A percentile compares a stretch with the other conserved stretches of the same genome.
Evolutionary conservation across 2,329 filamentous ascomycete species (phyloP).

Genomic region (Aaosphaeria arxii): DNA sequence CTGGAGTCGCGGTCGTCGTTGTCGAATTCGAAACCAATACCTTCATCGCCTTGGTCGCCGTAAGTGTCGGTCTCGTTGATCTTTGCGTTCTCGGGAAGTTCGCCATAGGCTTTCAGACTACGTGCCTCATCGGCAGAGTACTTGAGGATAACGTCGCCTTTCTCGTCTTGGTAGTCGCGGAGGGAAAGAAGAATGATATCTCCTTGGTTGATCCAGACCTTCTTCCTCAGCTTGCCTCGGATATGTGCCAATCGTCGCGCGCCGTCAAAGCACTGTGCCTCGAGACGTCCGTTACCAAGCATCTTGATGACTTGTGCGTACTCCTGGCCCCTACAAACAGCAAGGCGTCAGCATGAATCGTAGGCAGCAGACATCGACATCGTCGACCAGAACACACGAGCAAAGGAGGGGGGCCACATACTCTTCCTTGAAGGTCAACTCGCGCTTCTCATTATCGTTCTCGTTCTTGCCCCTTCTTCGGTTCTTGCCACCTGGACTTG

Average conservation of each 20-base stretch:
- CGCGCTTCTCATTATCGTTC: conserved; percentile 93
- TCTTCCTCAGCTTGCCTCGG: conserved; percentile 97
- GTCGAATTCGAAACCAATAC: conserved; percentile 98
- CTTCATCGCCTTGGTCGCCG: conserved; percentile 83
- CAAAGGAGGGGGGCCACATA: conserved; percentile 28
- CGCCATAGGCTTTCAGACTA: conserved; percentile 92
- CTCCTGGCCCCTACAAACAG: conserved; percentile 43
- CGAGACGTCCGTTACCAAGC: conserved; percentile 91
- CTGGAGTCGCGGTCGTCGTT: conserved; percentile 71
- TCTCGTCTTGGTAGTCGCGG: conserved; percentile 91
- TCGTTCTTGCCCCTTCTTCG: conserved; percentile 98
- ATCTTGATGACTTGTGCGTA: conserved; percentile 91
- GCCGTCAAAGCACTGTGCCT: conserved; percentile 94
- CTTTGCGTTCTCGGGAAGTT: conserved; percentile 95
- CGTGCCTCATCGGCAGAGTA: conserved; percentile 85
- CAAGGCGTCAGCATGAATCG: conserved; percentile 1
- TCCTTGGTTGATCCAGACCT: conserved; percentile 94
- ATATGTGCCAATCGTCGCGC: conserved; percentile 80
- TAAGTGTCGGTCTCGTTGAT: conserved; percentile 99
- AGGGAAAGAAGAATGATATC: conserved; percentile 71
- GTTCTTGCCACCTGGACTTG: conserved; percentile 85
- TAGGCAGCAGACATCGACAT: too few species aligned
- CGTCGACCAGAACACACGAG: neutral
- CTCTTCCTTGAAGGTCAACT: conserved; percentile 98
- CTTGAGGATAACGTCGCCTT: conserved; percentile 90